These are phyloP conservation scores for Ceratocystis alfenasii DNA, from an alignment of 2,329 filamentous ascomycete genomes.

Conservation along the genomic window DNA sequence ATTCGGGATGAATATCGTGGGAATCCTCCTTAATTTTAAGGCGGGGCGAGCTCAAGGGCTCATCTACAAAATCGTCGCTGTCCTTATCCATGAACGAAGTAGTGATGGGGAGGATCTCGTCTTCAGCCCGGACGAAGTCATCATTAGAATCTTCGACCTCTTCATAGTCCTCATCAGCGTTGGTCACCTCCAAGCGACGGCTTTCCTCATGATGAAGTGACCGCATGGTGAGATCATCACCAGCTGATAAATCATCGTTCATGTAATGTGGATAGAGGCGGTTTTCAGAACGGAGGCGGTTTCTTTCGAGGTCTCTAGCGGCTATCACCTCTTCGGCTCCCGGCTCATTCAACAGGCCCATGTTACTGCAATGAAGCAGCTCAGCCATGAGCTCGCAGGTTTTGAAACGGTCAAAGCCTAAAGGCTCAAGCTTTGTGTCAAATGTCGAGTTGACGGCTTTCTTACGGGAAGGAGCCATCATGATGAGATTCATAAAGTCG, in stretches of 20 bases:
- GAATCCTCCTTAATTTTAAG: slow-evolving; percentile 41
- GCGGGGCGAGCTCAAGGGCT: slow-evolving; percentile 57
- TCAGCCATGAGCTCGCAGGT: slow-evolving; percentile 98
- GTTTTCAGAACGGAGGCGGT: slow-evolving; percentile 65
- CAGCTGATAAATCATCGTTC: slow-evolving; percentile 31
- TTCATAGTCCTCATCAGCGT: slow-evolving; percentile 83
- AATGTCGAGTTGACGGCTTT: slow-evolving; percentile 75
- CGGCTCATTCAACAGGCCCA: slow-evolving; percentile 85
- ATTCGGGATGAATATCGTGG: slow-evolving; percentile 40
- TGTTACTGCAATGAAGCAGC: slow-evolving; percentile 93
- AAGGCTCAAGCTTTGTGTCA: slow-evolving; percentile 77
- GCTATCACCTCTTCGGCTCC: slow-evolving; percentile 81
- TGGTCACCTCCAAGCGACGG: slow-evolving; percentile 64
- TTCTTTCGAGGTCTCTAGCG: slow-evolving; percentile 67
- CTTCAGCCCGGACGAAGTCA: slow-evolving; percentile 63
- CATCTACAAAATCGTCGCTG: slow-evolving; percentile 66
- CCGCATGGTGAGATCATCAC: slow-evolving; percentile 52
- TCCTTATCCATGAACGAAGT: slow-evolving; percentile 51
- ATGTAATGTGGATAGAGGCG: slow-evolving; percentile 42
- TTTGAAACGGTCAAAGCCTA: slow-evolving; percentile 97
- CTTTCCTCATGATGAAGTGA: slow-evolving; percentile 44
- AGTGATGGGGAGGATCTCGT: slow-evolving; percentile 61
- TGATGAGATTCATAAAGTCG: slow-evolving; percentile 83
- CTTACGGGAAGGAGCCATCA: slow-evolving; percentile 62
- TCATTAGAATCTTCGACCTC: slow-evolving; percentile 59